Evolutionary conservation across 164 flowering plant genomes (phyloP).

Genomic region (Tinospora cordifolia): DNA sequence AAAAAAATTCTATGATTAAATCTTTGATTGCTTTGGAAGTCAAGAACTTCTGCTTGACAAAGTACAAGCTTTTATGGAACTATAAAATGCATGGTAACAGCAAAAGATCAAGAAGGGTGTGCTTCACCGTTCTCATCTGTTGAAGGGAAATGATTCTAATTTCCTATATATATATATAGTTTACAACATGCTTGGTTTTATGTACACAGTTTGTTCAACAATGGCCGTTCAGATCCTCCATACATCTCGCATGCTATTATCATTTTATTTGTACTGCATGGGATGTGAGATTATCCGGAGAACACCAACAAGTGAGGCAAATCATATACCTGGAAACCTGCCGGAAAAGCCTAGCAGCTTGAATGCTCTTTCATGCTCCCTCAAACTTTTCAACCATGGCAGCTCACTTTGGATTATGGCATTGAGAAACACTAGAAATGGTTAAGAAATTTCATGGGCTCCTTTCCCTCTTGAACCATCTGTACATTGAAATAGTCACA

Average conservation of each 20-base stretch:
- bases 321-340: neutral
- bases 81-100: neutral
- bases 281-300: slow-evolving; percentile 24
- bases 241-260: slow-evolving; percentile 21
- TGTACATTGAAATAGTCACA: slow-evolving; percentile 19
- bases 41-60: too few species aligned
- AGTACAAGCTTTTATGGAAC: neutral
- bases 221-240: slow-evolving; percentile 2
- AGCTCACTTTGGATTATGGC: slow-evolving; percentile 9
- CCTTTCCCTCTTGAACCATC: slow-evolving; percentile 38
- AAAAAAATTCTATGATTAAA: too few species aligned
- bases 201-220: slow-evolving; percentile 13
- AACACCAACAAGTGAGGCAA: slow-evolving; percentile 2
- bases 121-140: slow-evolving; percentile 9
- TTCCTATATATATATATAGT: slow-evolving; percentile 12
- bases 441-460: slow-evolving; percentile 32
- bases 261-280: slow-evolving; percentile 15
- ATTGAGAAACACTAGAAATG: slow-evolving; percentile 19
- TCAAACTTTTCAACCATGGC: slow-evolving; percentile 5
- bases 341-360: neutral
- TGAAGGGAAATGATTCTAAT: too few species aligned
- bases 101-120: too few species aligned
- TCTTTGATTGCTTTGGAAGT: too few species aligned
- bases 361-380: neutral
- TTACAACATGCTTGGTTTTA: slow-evolving; percentile 18